Evolutionary conservation across 352 stramenopile species (phyloP).

Genomic region (Phytopythium sindhum): DNA sequence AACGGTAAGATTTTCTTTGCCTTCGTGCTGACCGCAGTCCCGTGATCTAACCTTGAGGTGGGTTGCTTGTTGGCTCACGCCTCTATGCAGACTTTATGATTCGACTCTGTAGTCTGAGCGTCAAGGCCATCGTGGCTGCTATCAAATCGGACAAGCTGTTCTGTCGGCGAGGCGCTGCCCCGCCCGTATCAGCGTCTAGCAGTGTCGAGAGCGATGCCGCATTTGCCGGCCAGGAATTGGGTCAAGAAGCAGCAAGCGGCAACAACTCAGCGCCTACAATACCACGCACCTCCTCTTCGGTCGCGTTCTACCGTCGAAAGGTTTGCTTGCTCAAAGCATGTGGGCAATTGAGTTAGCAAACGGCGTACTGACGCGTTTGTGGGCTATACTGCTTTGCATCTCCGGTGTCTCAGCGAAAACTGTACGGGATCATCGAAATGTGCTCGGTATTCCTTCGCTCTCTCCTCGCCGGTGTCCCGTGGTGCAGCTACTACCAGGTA

Average conservation of each 20-base stretch:
- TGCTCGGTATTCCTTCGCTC: conserved; percentile 65
- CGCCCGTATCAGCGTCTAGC: background rate
- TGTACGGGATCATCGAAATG: conserved; percentile 78
- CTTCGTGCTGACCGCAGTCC: background rate
- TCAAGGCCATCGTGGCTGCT: conserved; percentile 55
- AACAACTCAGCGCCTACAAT: conserved; percentile 7
- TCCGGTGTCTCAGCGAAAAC: conserved; percentile 42
- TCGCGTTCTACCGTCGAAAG: conserved; percentile 70
- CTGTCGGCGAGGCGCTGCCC: conserved; percentile 17
- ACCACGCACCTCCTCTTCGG: conserved; percentile 26
- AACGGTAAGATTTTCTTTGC: conserved; percentile 40
- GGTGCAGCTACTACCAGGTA: conserved; percentile 76
- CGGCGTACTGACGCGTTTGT: no score
- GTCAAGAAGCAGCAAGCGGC: conserved; percentile 11
- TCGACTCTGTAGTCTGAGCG: conserved; percentile 47
- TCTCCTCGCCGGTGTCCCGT: conserved; percentile 54
- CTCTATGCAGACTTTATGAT: conserved; percentile 60
- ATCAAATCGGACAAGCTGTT: conserved; percentile 37
- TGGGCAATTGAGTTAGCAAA: no score
- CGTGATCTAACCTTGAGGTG: background rate
- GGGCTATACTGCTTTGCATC: no score
- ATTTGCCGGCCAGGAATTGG: background rate
- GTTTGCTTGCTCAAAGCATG: conserved; percentile 15
- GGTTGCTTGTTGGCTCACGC: background rate
- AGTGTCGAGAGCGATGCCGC: background rate